Conservation (phyloP, 1,284 basidiomycete genomes). For the Xerocomus amazonicus region DNA sequence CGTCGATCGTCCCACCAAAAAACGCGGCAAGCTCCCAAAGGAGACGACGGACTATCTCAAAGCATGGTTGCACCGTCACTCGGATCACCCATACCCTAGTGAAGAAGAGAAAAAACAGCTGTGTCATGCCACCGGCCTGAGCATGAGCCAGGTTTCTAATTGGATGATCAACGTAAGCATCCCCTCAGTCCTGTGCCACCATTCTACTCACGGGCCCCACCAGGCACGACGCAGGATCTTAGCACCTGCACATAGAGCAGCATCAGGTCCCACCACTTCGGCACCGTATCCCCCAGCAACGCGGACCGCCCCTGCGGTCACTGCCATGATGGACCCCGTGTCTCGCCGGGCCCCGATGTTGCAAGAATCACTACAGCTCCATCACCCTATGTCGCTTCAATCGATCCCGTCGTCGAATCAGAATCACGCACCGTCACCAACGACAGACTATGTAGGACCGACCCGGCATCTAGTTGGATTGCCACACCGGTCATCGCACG, state of each 20-base stretch:
- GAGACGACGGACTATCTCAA: slow-evolving; percentile 87
- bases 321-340: slow-evolving; percentile 35
- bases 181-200: slow-evolving; percentile 8
- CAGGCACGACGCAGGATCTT: slow-evolving; percentile 79
- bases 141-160: slow-evolving; percentile 85
- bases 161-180: slow-evolving; percentile 86
- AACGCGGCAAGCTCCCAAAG: slow-evolving; percentile 85
- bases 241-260: slow-evolving; percentile 71
- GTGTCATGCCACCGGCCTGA: slow-evolving; percentile 80
- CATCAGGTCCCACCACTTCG: slow-evolving; percentile 70
- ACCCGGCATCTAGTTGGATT: slow-evolving; percentile 34
- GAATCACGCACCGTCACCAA: slow-evolving; percentile 23
- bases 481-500: slow-evolving; percentile 29
- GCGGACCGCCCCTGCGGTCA: slow-evolving; percentile 42
- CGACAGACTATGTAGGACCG: slow-evolving; percentile 25
- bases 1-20: slow-evolving; percentile 69
- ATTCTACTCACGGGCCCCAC: slow-evolving; percentile 11
- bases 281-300: slow-evolving; percentile 57
- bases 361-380: slow-evolving; percentile 63
- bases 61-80: slow-evolving; percentile 86
- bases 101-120: slow-evolving; percentile 90
- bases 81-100: slow-evolving; percentile 85
- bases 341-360: slow-evolving; percentile 42
- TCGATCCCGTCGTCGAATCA: slow-evolving; percentile 36
- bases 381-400: slow-evolving; percentile 71